Percentiles rank a stretch among this genome's conserved stretches.
phyloP scores from a whole-genome alignment of 2,329 filamentous ascomycete genomes.

The Albophoma yamanashiensis region DNA sequence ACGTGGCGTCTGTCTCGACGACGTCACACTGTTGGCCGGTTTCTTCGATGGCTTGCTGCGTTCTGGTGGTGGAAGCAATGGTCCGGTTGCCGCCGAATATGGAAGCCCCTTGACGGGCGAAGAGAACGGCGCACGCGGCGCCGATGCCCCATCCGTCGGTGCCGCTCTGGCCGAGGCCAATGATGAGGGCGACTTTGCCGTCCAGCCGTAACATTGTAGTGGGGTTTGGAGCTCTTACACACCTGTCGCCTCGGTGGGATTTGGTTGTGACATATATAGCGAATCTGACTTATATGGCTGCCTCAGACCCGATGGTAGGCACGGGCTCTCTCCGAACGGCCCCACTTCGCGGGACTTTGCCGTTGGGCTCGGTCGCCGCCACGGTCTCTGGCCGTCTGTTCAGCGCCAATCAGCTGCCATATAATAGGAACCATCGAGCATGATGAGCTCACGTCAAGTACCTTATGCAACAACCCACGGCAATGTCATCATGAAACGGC shows the following conservation, averaged over 20 bases:
- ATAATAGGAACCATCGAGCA: neutral
- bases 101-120: neutral
- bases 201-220: constrained; percentile 24
- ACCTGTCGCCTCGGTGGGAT: neutral
- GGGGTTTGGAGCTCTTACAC: no score
- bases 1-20: neutral
- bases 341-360: neutral
- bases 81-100: neutral
- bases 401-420: neutral
- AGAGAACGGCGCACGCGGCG: constrained; percentile 33
- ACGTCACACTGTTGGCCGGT: neutral
- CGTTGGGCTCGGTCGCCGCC: neutral
- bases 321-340: neutral
- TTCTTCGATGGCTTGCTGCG: neutral
- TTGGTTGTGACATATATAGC: neutral
- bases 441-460: neutral
- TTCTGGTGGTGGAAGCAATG: neutral
- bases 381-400: neutral
- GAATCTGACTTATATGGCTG: neutral
- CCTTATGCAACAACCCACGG: neutral
- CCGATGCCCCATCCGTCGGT: constrained; percentile 39
- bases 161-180: constrained; percentile 33
- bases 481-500: neutral
- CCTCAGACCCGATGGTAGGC: neutral
- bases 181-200: constrained; percentile 32